These are phyloP conservation scores for Buddleja alternifolia DNA, from an alignment of 257 asterid genomes.

Conservation along the genomic window DNA sequence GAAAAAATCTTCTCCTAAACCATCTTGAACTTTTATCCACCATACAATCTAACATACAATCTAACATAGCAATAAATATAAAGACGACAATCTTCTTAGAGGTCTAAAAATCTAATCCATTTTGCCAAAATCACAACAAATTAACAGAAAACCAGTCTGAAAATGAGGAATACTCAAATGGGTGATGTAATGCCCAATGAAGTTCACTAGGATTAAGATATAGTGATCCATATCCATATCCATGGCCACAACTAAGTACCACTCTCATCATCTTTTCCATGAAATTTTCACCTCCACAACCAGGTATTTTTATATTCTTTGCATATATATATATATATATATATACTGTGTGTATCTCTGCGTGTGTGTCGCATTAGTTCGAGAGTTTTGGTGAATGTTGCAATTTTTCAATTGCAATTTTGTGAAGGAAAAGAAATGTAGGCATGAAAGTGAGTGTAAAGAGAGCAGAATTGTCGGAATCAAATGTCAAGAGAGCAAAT, in stretches of 20 bases:
- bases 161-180: slow-evolving; percentile 12
- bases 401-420: neutral
- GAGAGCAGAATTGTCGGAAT: slow-evolving; percentile 47
- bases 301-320: slow-evolving; percentile 34
- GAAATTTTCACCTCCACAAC: slow-evolving; percentile 29
- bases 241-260: slow-evolving; percentile 43
- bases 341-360: neutral
- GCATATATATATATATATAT: too few species aligned
- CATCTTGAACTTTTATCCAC: too few species aligned
- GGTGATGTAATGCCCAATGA: slow-evolving; percentile 36
- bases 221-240: slow-evolving; percentile 7
- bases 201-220: slow-evolving; percentile 2
- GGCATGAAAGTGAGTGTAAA: slow-evolving; percentile 34
- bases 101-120: too few species aligned
- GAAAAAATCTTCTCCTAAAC: too few species aligned
- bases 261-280: slow-evolving; percentile 31
- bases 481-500: slow-evolving; percentile 67
- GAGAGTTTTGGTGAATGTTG: slow-evolving; percentile 15
- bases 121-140: too few species aligned
- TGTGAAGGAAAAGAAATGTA: slow-evolving; percentile 48
- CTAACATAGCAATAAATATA: too few species aligned
- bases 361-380: neutral
- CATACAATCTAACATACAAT: too few species aligned
- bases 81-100: too few species aligned
- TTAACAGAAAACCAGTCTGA: neutral